Percentiles rank a stretch among this genome's conserved stretches.
Conservation (phyloP, 192 early-diverging fungal genomes). For the Funneliformis geosporum region DNA sequence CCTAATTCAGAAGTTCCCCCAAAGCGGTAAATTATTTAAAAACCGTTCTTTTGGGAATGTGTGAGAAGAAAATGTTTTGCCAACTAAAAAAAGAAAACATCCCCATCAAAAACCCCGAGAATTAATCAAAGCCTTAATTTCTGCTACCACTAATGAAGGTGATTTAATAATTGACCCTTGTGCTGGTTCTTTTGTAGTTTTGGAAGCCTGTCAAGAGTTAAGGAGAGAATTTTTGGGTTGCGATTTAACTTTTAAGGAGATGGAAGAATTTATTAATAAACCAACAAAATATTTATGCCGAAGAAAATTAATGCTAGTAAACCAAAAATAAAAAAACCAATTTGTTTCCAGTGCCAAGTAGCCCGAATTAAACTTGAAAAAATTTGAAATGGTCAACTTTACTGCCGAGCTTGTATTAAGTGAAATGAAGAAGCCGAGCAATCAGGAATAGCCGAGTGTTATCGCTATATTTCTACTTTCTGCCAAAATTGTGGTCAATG, state of each 20-base stretch:
- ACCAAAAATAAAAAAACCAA: too few relatives aligned
- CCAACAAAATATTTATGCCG: too few relatives aligned
- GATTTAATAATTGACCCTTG: conserved; percentile 23
- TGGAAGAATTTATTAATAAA: conserved; percentile 11
- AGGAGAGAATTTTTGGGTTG: background rate
- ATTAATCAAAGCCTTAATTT: background rate
- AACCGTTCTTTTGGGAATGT: conserved; percentile 8
- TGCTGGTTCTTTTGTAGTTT: conserved; percentile 1
- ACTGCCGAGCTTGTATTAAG: too few relatives aligned
- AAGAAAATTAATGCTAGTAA: too few relatives aligned
- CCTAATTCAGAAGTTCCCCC: conserved; percentile 7
- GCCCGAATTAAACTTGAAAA: too few relatives aligned
- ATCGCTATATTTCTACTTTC: too few relatives aligned
- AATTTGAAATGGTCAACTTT: too few relatives aligned
- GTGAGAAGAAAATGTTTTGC: background rate
- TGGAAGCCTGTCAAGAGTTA: conserved; percentile 19
- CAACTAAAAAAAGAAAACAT: background rate
- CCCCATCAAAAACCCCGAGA: conserved; percentile 9
- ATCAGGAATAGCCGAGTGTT: too few relatives aligned
- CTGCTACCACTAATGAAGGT: background rate
- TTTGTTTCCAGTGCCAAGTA: too few relatives aligned
- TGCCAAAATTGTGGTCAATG: too few relatives aligned
- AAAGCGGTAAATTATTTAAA: conserved; percentile 2
- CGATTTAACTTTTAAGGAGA: conserved; percentile 19
- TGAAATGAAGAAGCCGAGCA: too few relatives aligned